Evolutionary conservation across 495 filamentous ascomycete genomes (phyloP).

Genomic region (Hyphodiscus hymeniophilus): DNA sequence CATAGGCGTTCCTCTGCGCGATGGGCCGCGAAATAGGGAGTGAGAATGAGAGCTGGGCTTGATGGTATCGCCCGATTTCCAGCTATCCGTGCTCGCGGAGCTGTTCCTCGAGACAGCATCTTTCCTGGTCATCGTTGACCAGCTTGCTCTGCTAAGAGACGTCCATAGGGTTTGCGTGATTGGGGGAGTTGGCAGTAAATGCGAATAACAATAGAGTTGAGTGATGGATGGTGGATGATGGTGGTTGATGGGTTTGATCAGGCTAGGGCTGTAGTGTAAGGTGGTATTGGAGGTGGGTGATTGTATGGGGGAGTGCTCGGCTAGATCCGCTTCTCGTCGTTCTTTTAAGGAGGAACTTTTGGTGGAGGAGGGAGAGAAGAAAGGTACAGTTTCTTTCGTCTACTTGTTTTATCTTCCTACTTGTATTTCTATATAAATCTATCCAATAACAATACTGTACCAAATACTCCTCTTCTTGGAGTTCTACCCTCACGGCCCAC

Average conservation of each 20-base stretch:
- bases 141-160: constrained; percentile 14
- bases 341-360: too few species aligned
- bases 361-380: too few species aligned
- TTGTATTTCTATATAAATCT: too few species aligned
- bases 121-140: constrained; percentile 49
- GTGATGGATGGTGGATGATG: constrained; percentile 1
- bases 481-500: too few species aligned
- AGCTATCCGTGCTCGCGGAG: constrained; percentile 51
- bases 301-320: too few species aligned
- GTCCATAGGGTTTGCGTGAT: constrained; percentile 12
- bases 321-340: background rate
- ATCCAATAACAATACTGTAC: too few species aligned
- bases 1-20: constrained; percentile 41
- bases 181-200: background rate
- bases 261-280: background rate
- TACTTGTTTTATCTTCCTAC: too few species aligned
- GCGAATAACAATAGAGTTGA: background rate
- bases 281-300: background rate
- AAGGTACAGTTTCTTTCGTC: too few species aligned
- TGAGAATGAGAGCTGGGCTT: constrained; percentile 34
- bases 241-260: background rate
- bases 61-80: constrained; percentile 50
- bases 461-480: too few species aligned
- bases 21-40: constrained; percentile 28
- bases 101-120: constrained; percentile 48